These are phyloP conservation scores for Floccularia luteovirens DNA, from an alignment of 768 basidiomycete genomes.

Conservation along the genomic window DNA sequence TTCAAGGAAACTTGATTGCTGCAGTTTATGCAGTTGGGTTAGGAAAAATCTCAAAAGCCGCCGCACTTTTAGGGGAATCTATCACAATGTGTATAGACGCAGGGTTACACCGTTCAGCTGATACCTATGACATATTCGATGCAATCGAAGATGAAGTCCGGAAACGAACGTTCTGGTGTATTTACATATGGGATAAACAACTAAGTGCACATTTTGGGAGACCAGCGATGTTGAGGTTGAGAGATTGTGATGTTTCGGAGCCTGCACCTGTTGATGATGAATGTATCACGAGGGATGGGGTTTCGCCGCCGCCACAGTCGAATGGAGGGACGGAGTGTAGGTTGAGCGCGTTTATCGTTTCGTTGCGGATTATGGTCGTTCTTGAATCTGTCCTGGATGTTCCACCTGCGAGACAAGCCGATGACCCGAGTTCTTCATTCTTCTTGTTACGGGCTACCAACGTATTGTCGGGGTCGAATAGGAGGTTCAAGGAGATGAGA, in stretches of 20 bases:
- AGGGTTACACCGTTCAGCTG: slow-evolving; percentile 81
- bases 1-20: slow-evolving; percentile 87
- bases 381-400: slow-evolving; percentile 85
- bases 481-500: slow-evolving; percentile 54
- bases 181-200: slow-evolving; percentile 96
- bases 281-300: slow-evolving; percentile 69
- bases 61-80: slow-evolving; percentile 79
- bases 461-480: slow-evolving; percentile 56
- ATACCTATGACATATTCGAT: slow-evolving; percentile 83
- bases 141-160: slow-evolving; percentile 86
- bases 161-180: slow-evolving; percentile 95
- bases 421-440: slow-evolving; percentile 66
- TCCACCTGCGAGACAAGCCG: slow-evolving; percentile 54
- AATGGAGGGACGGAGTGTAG: slow-evolving; percentile 72
- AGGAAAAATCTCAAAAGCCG: slow-evolving; percentile 82
- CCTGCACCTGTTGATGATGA: slow-evolving; percentile 86
- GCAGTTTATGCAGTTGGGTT: slow-evolving; percentile 90
- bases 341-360: slow-evolving; percentile 73
- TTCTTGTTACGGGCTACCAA: slow-evolving; percentile 70
- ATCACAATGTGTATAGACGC: slow-evolving; percentile 85
- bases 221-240: slow-evolving; percentile 77
- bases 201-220: slow-evolving; percentile 84
- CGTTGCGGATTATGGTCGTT: slow-evolving; percentile 76
- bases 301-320: slow-evolving; percentile 57
- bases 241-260: slow-evolving; percentile 90